These are phyloP conservation scores for Plasmodium ovale DNA, from an alignment of 169 alveolate genomes.

Conservation along the genomic window DNA sequence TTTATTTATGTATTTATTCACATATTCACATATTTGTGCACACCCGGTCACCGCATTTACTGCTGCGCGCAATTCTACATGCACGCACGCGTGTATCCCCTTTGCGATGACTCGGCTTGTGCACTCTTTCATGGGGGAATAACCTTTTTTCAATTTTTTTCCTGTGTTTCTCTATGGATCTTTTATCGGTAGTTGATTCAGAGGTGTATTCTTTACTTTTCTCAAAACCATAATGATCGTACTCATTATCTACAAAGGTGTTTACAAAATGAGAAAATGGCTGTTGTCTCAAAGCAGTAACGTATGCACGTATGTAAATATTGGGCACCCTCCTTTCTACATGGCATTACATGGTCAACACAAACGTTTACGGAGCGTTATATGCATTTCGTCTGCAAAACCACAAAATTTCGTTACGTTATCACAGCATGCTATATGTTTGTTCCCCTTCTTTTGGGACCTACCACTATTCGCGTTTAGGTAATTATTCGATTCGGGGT, in stretches of 20 bases:
- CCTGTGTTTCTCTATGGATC: constrained; percentile 41
- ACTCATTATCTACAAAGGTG: constrained; percentile 41
- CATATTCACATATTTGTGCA: too few species aligned
- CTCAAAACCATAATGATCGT: constrained; percentile 74
- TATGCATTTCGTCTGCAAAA: too few species aligned
- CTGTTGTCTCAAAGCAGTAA: too few species aligned
- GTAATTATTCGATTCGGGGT: constrained; percentile 55
- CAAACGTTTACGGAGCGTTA: too few species aligned
- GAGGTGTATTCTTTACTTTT: constrained; percentile 36
- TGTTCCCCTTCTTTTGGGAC: neutral
- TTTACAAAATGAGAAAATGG: neutral
- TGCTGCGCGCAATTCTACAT: too few species aligned
- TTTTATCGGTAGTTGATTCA: constrained; percentile 22
- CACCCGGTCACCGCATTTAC: too few species aligned
- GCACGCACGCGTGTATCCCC: too few species aligned
- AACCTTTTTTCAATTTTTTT: constrained; percentile 68
- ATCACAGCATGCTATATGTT: neutral
- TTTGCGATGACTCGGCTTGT: neutral
- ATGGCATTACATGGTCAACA: too few species aligned
- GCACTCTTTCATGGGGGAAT: neutral
- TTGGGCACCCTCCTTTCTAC: too few species aligned
- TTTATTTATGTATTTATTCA: too few species aligned
- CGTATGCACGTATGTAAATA: too few species aligned
- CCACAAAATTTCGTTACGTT: too few species aligned
- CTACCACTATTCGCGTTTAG: constrained; percentile 60